Base-by-base conservation (phyloP, 1,139 yeast genomes). In the Diutina siamensis region DNA sequence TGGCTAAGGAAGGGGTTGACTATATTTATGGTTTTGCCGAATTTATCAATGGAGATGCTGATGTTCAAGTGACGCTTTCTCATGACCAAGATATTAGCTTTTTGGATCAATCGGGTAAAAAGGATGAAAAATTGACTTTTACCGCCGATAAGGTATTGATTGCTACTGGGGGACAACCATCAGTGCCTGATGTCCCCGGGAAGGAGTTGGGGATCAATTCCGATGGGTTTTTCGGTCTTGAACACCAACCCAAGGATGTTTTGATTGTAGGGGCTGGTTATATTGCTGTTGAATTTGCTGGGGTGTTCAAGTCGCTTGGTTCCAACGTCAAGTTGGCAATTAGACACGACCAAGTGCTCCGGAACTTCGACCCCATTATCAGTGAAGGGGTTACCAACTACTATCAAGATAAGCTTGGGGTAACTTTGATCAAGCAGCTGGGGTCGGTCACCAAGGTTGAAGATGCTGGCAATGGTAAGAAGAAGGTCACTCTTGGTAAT, bases 181-280 rank as follows among this genome's bases (percentile, higher is more conserved):
- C 80, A 44, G 63, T 78, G 40, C 75, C 73, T 3, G 58, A 68
- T 20, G 77, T 88, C 45, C 83, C 81, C 48, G 97, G 97, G 46
- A 75, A 80, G 46, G 94, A 88, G 58, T 70, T 74, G 51, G 97
- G 97, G 51, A 82, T 78, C 52, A 80, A 86, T 47, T 87, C 97
- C 17, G 95, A 92, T 61, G 96, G 97, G 1, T 94, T 94, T 63
- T 92, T 92, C 58, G 78, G 75, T 52, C 71, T 92, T 53, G 80
- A 74, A 50, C 60, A 68, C 44, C 97, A 89, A 65, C 98, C 98
- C 45, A 82, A 86, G 64, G 73, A 80, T 46, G 98, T 92, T 27
- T 97, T 95, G 1, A 74, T 94, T 52, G 95, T 92, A 15, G 99
- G 99, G 54, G 97, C 97, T 35, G 99, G 99, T 44, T 92, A 92